phyloP scores from a whole-genome alignment of 2,329 filamentous ascomycete species.

The Fusarium setosum region DNA sequence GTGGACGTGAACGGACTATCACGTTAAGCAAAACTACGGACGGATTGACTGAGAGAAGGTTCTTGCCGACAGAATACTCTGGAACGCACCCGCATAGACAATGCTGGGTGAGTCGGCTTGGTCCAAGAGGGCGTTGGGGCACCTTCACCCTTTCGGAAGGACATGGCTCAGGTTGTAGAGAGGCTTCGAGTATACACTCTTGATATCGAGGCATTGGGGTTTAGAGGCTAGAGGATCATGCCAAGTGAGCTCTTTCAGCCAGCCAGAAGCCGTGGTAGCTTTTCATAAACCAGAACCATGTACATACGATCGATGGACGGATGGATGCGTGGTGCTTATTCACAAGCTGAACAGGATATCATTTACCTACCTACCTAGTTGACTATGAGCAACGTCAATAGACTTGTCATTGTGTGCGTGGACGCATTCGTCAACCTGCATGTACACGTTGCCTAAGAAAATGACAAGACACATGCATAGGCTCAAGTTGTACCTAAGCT shows the following conservation, averaged over 20 bases:
- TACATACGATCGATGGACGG: slow-evolving; percentile 23
- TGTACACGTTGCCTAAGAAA: too few species aligned
- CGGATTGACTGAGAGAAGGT: slow-evolving; percentile 8
- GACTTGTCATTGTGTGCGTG: background rate
- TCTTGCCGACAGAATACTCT: slow-evolving; percentile 15
- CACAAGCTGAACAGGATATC: slow-evolving; percentile 11
- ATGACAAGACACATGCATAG: too few species aligned
- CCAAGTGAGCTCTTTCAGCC: slow-evolving; percentile 25
- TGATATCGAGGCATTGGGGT: slow-evolving; percentile 19
- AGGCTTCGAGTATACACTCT: slow-evolving; percentile 14
- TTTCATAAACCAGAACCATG: slow-evolving; percentile 8
- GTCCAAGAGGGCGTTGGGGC: slow-evolving; percentile 5
- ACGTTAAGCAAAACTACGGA: slow-evolving; percentile 4
- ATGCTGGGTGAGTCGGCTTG: slow-evolving; percentile 12
- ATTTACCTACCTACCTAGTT: background rate
- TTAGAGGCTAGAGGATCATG: slow-evolving; percentile 40
- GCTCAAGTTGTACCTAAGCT: too few species aligned
- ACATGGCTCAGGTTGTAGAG: slow-evolving; percentile 23
- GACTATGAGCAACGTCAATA: background rate
- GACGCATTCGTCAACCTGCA: background rate
- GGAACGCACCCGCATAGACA: slow-evolving; percentile 17
- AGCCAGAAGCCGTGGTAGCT: slow-evolving; percentile 5
- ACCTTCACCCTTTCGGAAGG: slow-evolving; percentile 15
- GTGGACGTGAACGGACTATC: slow-evolving; percentile 21
- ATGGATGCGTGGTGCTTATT: slow-evolving; percentile 11